Evolutionary conservation across 192 early-diverging fungal species (phyloP).

Genomic region (Backusella tuberculispora): DNA sequence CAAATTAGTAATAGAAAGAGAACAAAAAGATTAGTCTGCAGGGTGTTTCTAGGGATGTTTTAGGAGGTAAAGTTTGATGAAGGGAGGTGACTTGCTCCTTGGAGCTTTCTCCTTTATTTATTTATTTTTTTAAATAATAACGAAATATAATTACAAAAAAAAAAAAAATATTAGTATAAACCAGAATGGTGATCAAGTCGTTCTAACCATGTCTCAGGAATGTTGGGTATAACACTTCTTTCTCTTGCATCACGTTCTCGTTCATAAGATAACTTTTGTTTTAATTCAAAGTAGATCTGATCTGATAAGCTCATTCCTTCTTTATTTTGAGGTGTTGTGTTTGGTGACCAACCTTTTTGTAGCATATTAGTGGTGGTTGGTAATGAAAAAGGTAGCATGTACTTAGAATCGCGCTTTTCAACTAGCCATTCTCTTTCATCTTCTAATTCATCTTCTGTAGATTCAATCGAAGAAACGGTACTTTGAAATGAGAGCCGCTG

Average conservation of each 20-base stretch:
- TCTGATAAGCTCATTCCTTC: conserved; percentile 21
- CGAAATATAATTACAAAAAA: conserved; percentile 11
- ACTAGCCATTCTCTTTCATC: conserved; percentile 47
- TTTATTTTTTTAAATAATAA: conserved; percentile 12
- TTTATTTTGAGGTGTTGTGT: conserved; percentile 7
- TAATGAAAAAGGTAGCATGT: conserved; percentile 63
- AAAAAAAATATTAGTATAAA: neutral
- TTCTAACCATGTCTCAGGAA: conserved; percentile 41
- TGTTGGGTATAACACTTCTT: conserved; percentile 30
- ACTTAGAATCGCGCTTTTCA: conserved; percentile 58
- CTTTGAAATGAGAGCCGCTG: conserved; percentile 13
- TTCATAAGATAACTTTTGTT: conserved; percentile 22
- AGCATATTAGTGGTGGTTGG: conserved; percentile 56
- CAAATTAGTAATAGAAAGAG: conserved; percentile 8
- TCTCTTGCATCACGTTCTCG: conserved; percentile 28
- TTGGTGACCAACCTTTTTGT: conserved; percentile 20
- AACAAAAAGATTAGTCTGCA: neutral
- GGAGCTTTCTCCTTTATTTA: neutral
- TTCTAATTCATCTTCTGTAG: conserved; percentile 44
- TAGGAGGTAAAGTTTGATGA: conserved; percentile 8
- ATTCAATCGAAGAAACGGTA: neutral
- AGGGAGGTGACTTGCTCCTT: neutral
- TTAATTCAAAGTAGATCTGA: conserved; percentile 15
- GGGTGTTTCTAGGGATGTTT: neutral
- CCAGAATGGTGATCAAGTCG: conserved; percentile 26